These are phyloP conservation scores for Zygoascus hellenicus DNA, from an alignment of 1,139 yeast species.

Conservation along the genomic window DNA sequence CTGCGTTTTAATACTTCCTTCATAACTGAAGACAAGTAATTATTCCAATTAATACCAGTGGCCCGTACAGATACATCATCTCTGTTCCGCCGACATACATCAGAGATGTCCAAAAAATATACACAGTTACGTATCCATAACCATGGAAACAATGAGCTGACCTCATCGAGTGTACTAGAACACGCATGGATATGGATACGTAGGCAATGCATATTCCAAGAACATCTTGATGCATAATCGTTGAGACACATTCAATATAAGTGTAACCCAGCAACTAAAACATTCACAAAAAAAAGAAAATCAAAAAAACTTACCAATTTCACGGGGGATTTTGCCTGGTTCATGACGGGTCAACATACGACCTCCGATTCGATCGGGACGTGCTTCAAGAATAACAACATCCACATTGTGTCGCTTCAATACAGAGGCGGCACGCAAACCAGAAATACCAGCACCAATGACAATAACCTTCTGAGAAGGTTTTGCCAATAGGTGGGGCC, in stretches of 20 bases:
- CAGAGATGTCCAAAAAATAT: constrained; percentile 10
- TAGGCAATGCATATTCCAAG: constrained; percentile 10
- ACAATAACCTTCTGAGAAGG: constrained; percentile 36
- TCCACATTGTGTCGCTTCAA: constrained; percentile 41
- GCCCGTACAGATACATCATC: neutral
- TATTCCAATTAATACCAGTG: neutral
- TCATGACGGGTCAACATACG: constrained; percentile 40
- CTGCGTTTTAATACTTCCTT: constrained; percentile 6
- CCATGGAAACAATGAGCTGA: neutral
- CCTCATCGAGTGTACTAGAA: too few relatives aligned
- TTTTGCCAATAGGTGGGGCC: neutral
- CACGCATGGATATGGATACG: constrained; percentile 5
- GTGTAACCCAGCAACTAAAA: neutral
- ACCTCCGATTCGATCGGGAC: constrained; percentile 51
- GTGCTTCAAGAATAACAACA: constrained; percentile 47
- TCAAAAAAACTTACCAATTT: constrained; percentile 15
- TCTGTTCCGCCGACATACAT: constrained; percentile 5
- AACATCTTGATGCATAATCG: constrained; percentile 7
- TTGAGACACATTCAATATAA: neutral
- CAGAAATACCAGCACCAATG: constrained; percentile 79
- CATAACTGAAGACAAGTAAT: constrained; percentile 9
- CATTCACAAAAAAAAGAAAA: neutral
- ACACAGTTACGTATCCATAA: constrained; percentile 9
- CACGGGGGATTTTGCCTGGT: constrained; percentile 27
- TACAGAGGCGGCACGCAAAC: constrained; percentile 62